Percentiles rank a stretch among this genome's conserved stretches.
These are phyloP conservation scores for Aspergillus costaricaensis DNA, from an alignment of 2,329 filamentous ascomycete genomes.

Conservation along the genomic window DNA sequence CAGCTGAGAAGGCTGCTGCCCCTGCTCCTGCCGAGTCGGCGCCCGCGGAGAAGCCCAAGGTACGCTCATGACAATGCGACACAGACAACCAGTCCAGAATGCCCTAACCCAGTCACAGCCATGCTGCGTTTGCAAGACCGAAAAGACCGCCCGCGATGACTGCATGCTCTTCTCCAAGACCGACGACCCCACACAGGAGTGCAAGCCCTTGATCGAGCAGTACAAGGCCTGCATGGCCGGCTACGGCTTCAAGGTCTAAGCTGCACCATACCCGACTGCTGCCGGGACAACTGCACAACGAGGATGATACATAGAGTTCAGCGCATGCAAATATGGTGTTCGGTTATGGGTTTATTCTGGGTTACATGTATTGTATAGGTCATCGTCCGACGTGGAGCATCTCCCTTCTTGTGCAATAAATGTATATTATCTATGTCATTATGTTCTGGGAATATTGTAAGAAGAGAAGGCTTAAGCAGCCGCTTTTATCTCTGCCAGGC, in stretches of 20 bases:
- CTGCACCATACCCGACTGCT: neutral
- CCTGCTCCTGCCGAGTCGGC: constrained; percentile 24
- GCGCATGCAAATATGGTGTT: constrained; percentile 12
- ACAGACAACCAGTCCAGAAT: neutral
- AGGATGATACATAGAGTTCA: constrained; percentile 5
- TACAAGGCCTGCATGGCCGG: constrained; percentile 92
- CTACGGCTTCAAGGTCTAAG: constrained; percentile 74
- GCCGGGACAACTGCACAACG: neutral
- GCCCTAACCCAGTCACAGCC: constrained; percentile 59
- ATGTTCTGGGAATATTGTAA: neutral
- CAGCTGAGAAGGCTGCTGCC: constrained; percentile 27
- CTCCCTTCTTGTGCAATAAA: constrained; percentile 16
- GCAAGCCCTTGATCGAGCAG: constrained; percentile 76
- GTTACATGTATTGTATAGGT: constrained; percentile 20
- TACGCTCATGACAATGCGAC: constrained; percentile 19
- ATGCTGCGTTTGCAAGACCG: constrained; percentile 96
- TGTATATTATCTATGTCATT: constrained; percentile 10
- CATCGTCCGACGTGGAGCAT: constrained; percentile 5
- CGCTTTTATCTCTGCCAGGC: neutral
- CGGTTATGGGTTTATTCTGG: constrained; percentile 12
- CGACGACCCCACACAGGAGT: constrained; percentile 76
- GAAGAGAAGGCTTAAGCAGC: neutral
- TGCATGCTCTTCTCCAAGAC: constrained; percentile 97
- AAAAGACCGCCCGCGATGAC: constrained; percentile 90
- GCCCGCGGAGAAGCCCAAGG: constrained; percentile 43